Base-by-base conservation (phyloP, 2,329 filamentous ascomycete genomes). In the Neofusicoccum sp. region DNA sequence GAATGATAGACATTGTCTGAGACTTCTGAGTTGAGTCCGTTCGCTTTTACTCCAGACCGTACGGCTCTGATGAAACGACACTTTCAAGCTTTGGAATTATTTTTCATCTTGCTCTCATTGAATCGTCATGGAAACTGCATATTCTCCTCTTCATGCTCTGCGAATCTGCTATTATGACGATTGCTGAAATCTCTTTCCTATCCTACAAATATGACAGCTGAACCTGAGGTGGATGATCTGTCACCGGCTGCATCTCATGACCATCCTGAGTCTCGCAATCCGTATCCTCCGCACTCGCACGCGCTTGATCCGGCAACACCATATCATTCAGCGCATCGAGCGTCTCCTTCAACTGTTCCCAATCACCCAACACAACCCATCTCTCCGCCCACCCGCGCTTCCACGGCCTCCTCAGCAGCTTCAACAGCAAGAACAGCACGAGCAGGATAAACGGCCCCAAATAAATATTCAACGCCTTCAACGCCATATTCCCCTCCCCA, bases 261-360 rank as follows among this genome's bases (percentile, higher is more conserved):
- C 41, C 41, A 24, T 44, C 41, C 41, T 7, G 8, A 3, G 14
- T 4, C 20, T 44, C 41, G 7, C 41, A 44, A 44, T 44, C 41
- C 16, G 20, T 26, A 3, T 44, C 41, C 6, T 12, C 41, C 4
- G 14, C n/a, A 1, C 41, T 12, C 5, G 11, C 41, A 16, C 41
- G 24, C 16, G 6, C 12, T 12, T 11, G 16, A 2, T 44, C 41
- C 41, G 41, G 41, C 16, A 44, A 12, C 8, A 44, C 41, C 41
- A 44, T 3, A 28, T 44, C 41, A 9, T 67, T 65, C 36, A 76
- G 63, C 1, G 63, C 65, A 1, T 67, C 58, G 14, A 75, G 61
- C 5, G 74, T 75, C 63, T 74, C 62, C 61, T 69, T 60, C 38
- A 74, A 51, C 64, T 76, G 74, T 60, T 68, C 63, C 41, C 41